Percentiles rank a stretch among this genome's conserved stretches.
Conservation (phyloP, 805 yeast genomes). For the Ogataea minuta region DNA sequence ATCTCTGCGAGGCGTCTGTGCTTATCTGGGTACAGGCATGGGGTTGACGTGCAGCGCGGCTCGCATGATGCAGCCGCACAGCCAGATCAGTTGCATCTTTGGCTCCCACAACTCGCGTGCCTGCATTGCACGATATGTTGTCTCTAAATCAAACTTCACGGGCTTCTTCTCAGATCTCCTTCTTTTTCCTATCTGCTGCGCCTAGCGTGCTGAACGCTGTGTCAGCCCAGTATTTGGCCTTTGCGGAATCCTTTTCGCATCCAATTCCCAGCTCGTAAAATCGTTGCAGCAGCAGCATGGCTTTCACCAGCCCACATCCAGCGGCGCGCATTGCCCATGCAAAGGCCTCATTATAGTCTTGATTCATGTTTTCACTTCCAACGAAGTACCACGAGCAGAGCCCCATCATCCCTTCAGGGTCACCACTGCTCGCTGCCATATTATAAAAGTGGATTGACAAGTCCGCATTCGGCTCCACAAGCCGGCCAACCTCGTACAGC, state of each 20-base stretch:
- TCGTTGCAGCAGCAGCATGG: slow-evolving; percentile 80
- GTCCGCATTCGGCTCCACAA: slow-evolving; percentile 74
- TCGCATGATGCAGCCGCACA: slow-evolving; percentile 4
- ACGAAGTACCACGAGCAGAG: slow-evolving; percentile 96
- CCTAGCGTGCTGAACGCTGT: slow-evolving; percentile 42
- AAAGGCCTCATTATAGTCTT: slow-evolving; percentile 81
- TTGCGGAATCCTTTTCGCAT: slow-evolving; percentile 53
- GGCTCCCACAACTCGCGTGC: too few species aligned
- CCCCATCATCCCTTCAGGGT: slow-evolving; percentile 86
- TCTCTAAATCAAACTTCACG: background rate
- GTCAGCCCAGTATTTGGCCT: slow-evolving; percentile 72
- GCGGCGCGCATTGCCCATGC: slow-evolving; percentile 96
- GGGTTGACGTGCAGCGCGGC: too few species aligned
- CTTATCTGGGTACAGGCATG: slow-evolving; percentile 1
- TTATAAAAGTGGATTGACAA: slow-evolving; percentile 91
- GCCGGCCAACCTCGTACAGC: slow-evolving; percentile 78
- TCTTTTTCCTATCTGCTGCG: slow-evolving; percentile 1
- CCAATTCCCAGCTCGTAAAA: slow-evolving; percentile 89
- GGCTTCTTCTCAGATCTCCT: background rate
- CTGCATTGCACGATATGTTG: background rate
- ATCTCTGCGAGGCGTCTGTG: slow-evolving; percentile 1
- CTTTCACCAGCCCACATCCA: slow-evolving; percentile 66
- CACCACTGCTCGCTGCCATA: slow-evolving; percentile 85
- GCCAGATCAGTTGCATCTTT: background rate
- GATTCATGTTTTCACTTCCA: slow-evolving; percentile 83